Percentiles rank a stretch among this genome's conserved stretches.
Evolutionary conservation across 2,329 filamentous ascomycete genomes (phyloP).

Genomic region (Colletotrichum plurivorum): DNA sequence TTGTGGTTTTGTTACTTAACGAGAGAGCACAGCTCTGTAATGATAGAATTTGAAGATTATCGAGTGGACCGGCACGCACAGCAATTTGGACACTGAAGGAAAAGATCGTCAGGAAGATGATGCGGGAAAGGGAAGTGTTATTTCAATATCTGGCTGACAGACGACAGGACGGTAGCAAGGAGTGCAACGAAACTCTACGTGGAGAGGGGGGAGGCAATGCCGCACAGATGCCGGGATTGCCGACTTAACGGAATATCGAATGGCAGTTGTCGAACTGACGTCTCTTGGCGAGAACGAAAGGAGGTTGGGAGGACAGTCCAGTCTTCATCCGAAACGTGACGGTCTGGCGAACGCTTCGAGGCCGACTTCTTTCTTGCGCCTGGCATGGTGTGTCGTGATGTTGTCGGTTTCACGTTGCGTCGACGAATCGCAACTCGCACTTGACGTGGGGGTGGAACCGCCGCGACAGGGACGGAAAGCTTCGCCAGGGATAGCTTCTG

Average conservation of each 20-base stretch:
- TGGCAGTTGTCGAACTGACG: constrained; percentile 27
- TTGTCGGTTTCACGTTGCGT: constrained; percentile 15
- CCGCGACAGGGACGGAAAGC: constrained; percentile 1
- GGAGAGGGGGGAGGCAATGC: not conserved
- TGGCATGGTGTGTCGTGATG: not conserved
- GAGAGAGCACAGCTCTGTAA: constrained; percentile 27
- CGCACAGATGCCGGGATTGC: constrained; percentile 22
- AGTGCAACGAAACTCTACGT: not conserved
- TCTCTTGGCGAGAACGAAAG: constrained; percentile 19
- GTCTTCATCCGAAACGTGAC: constrained; percentile 13
- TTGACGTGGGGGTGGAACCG: constrained; percentile 1
- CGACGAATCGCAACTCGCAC: constrained; percentile 24
- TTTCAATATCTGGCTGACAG: constrained; percentile 18
- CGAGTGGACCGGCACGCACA: constrained; percentile 15
- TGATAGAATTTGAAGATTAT: not conserved
- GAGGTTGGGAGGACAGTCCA: not conserved
- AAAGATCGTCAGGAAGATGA: not conserved
- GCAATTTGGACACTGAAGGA: not conserved
- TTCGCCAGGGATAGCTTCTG: not conserved
- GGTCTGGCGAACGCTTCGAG: constrained; percentile 10
- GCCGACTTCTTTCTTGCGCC: not conserved
- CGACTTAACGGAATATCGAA: constrained; percentile 23
- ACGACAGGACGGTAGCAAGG: not conserved
- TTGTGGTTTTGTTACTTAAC: not conserved
- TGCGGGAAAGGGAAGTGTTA: constrained; percentile 4